Conservation (phyloP, 495 filamentous ascomycete species). For the Viridothelium virens region DNA sequence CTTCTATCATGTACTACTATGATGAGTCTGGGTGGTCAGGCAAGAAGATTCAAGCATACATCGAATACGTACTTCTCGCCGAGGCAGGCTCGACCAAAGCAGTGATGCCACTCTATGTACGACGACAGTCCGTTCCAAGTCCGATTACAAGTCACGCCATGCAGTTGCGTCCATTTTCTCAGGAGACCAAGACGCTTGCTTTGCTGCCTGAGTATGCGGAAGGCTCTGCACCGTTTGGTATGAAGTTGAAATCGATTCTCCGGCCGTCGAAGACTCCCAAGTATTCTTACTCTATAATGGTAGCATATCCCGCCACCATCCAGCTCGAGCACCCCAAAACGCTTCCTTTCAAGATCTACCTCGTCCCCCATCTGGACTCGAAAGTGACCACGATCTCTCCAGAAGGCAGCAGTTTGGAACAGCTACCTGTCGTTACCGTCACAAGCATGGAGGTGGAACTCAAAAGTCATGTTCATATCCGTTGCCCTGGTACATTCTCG, state of each 20-base stretch:
- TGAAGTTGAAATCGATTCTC: not conserved
- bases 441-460: not conserved
- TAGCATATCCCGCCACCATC: not conserved
- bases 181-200: not conserved
- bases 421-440: not conserved
- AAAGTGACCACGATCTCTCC: not conserved
- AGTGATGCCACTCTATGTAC: not conserved
- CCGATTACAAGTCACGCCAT: not conserved
- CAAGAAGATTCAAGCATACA: not conserved
- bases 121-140: conserved; percentile 1
- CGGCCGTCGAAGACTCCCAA: not conserved
- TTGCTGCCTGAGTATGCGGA: not conserved
- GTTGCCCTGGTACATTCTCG: not conserved
- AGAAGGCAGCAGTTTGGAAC: not conserved
- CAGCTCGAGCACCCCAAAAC: not conserved
- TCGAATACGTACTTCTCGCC: conserved; percentile 6
- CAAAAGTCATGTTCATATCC: not conserved
- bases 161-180: not conserved
- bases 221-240: not conserved
- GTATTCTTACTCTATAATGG: conserved; percentile 7
- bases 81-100: not conserved
- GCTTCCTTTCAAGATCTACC: conserved; percentile 5
- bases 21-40: not conserved
- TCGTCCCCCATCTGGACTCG: not conserved
- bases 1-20: not conserved